A percentile compares a stretch with the other conserved stretches of the same genome.
Evolutionary conservation across 305 asterid species (phyloP).

Genomic region (Plantago lanceolata): DNA sequence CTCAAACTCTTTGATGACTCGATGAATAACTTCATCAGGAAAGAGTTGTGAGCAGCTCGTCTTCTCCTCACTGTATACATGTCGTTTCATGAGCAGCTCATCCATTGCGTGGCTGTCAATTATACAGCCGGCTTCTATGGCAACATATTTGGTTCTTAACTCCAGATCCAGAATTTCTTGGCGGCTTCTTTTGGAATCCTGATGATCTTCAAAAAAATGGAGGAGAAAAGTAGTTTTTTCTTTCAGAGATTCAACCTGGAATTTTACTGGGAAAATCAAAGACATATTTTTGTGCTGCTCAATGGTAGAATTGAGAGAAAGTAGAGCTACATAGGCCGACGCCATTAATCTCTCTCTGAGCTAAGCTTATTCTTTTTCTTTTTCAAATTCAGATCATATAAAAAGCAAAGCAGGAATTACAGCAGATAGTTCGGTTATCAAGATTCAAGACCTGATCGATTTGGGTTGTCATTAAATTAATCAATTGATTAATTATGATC

Average conservation of each 20-base stretch:
- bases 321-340: slow-evolving; percentile 3
- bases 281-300: not conserved
- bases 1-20: not conserved
- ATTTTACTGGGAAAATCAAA: not conserved
- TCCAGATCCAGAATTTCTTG: not conserved
- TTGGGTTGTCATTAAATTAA: no score
- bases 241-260: not conserved
- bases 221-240: not conserved
- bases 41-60: slow-evolving; percentile 3
- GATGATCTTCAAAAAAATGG: not conserved
- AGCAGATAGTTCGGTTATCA: no score
- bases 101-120: slow-evolving; percentile 3
- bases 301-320: not conserved
- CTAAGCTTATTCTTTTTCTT: no score
- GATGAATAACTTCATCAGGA: not conserved
- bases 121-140: not conserved
- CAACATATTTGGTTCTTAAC: not conserved
- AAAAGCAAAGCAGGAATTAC: no score
- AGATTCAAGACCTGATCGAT: no score
- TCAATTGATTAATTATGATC: no score
- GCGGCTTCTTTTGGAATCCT: not conserved
- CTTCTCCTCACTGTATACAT: not conserved
- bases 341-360: no score
- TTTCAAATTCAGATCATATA: no score
- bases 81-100: not conserved